These are phyloP conservation scores for Botrytis tulipae DNA, from an alignment of 2,329 filamentous ascomycete species.

Conservation along the genomic window DNA sequence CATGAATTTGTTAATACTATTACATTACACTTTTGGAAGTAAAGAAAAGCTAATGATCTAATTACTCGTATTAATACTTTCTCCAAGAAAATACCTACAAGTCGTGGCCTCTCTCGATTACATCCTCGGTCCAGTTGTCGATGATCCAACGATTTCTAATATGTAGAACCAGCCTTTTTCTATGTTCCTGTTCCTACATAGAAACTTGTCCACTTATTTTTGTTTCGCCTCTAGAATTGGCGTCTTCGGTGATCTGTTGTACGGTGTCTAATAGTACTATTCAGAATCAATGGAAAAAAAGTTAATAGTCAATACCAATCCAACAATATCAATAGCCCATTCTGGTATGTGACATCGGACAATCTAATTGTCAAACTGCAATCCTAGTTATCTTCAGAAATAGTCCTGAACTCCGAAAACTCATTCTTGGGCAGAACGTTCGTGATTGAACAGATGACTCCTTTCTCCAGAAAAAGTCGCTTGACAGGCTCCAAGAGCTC, in stretches of 20 bases:
- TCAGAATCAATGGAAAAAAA: neutral
- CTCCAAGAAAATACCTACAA: neutral
- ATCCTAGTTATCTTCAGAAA: neutral
- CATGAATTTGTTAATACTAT: too few relatives aligned
- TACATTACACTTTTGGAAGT: neutral
- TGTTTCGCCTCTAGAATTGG: neutral
- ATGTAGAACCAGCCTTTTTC: neutral
- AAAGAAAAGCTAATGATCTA: neutral
- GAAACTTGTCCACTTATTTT: neutral
- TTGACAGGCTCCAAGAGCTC: neutral
- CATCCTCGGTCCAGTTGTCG: accelerated
- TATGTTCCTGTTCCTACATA: neutral
- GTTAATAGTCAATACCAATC: too few relatives aligned
- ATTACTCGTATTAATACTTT: neutral
- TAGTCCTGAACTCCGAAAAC: neutral
- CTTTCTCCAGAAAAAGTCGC: neutral
- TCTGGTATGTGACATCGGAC: neutral
- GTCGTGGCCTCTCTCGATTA: neutral
- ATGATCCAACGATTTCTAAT: neutral
- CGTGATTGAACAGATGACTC: neutral
- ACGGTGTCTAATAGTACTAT: neutral
- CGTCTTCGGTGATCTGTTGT: neutral
- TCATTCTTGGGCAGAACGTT: accelerated
- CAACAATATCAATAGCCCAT: too few relatives aligned
- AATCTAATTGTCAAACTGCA: neutral